phyloP scores from a whole-genome alignment of 805 yeast species.

The Lipomyces oligophaga region DNA sequence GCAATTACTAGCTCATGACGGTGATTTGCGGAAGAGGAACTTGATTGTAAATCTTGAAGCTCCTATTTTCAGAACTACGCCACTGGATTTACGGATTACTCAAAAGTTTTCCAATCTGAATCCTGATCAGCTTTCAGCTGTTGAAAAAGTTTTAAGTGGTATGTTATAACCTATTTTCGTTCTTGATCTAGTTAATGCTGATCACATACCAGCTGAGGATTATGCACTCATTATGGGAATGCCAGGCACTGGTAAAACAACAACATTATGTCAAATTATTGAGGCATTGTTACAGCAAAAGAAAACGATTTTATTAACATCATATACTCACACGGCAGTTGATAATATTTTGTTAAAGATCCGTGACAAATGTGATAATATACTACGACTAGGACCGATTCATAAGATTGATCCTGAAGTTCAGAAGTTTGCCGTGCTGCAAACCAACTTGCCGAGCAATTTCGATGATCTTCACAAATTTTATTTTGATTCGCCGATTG shows the following conservation, averaged over 20 bases:
- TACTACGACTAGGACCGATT: constrained; percentile 65
- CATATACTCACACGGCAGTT: constrained; percentile 94
- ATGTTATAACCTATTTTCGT: constrained; percentile 35
- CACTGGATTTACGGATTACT: neutral
- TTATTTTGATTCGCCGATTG: constrained; percentile 60
- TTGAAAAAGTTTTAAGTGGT: constrained; percentile 59
- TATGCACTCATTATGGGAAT: constrained; percentile 84
- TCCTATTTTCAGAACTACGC: constrained; percentile 42
- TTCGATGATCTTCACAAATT: constrained; percentile 45
- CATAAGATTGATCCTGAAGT: constrained; percentile 61
- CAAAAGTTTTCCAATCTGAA: constrained; percentile 46
- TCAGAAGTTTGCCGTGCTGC: constrained; percentile 40
- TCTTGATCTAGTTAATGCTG: constrained; percentile 3
- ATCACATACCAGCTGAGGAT: constrained; percentile 41
- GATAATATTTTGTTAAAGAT: constrained; percentile 84
- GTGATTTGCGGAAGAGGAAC: constrained; percentile 46
- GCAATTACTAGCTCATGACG: constrained; percentile 54
- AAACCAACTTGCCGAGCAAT: constrained; percentile 13
- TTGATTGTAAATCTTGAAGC: constrained; percentile 52
- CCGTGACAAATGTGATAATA: constrained; percentile 44
- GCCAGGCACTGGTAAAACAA: constrained; percentile 98
- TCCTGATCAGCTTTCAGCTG: constrained; percentile 65
- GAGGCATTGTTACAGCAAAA: constrained; percentile 54
- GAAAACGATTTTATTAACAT: constrained; percentile 70
- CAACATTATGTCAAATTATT: constrained; percentile 77